These are phyloP conservation scores for Aspergillus sp. DNA, from an alignment of 2,329 filamentous ascomycete genomes.

Conservation along the genomic window DNA sequence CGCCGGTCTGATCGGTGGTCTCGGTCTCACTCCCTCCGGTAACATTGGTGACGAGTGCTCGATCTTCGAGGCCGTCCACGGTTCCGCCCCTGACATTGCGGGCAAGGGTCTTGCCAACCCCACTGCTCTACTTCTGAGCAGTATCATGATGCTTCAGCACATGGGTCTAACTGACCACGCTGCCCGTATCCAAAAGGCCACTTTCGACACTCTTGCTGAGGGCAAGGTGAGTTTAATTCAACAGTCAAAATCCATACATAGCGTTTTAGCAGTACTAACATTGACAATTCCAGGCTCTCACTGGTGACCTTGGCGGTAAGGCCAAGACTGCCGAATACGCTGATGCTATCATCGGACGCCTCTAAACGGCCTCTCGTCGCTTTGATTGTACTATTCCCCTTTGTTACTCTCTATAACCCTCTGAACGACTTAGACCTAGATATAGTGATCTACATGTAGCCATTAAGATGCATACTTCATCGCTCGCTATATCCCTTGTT, in stretches of 20 bases:
- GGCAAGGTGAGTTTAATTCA: constrained; percentile 59
- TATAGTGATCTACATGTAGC: constrained; percentile 31
- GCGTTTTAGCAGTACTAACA: constrained; percentile 6
- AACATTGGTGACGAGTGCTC: constrained; percentile 99
- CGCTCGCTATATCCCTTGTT: too few species aligned
- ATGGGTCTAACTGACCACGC: constrained; percentile 87
- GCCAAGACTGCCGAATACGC: constrained; percentile 94
- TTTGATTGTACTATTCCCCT: constrained; percentile 29
- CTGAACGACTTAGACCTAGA: constrained; percentile 34
- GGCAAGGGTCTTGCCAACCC: constrained; percentile 96
- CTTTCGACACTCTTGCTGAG: constrained; percentile 90
- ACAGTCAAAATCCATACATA: not conserved
- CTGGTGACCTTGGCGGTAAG: constrained; percentile 91
- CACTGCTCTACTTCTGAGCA: constrained; percentile 86
- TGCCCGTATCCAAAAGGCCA: constrained; percentile 80
- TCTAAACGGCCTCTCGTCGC: constrained; percentile 32
- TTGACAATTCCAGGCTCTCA: constrained; percentile 53
- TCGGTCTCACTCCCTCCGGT: constrained; percentile 91
- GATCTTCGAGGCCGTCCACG: constrained; percentile 99
- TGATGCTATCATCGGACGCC: constrained; percentile 70
- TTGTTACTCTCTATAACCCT: constrained; percentile 21
- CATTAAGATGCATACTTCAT: constrained; percentile 16
- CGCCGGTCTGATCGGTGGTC: constrained; percentile 93
- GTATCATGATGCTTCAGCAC: constrained; percentile 99
- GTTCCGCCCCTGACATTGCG: constrained; percentile 91